Evolutionary conservation across 2,329 filamentous ascomycete genomes (phyloP), one percentile per base, ranked within the genome.

Genomic region (Ilyonectria destructans): DNA sequence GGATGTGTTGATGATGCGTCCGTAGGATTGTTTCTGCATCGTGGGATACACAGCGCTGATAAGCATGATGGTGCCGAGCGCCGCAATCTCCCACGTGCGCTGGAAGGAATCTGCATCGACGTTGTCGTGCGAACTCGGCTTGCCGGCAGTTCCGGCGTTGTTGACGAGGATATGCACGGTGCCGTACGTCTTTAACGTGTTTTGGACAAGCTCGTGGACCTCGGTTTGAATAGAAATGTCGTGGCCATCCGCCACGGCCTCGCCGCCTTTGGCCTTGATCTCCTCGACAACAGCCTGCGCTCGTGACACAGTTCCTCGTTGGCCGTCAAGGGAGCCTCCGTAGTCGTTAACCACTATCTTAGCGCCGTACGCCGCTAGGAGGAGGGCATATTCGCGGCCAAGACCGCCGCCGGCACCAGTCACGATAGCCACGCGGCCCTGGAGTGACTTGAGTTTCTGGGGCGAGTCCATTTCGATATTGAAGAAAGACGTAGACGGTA

Each of bases 331-430:
- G 31, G 58, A 61, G 23, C 64, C 64, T 13, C 64, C 64, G 29
- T 67, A 67, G 35, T 67, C 64, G 37, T 74, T 74, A 26, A 74
- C 63, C 15, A 75, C 67, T 5, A 74, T 69, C 4, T 46, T 12
- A 8, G 72, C 71, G 9, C 72, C 72, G 9, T 62, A 66, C 33
- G 21, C 40, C 6, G 64, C 72, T 13, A 75, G 62, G 3, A 71
- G 49, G 10, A 75, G 51, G 8, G 72, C 72, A 19, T 75, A 72
- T 33, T 74, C 71, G 17, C 72, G 67, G 15, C 74, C 74, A 4
- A 75, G 67, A 6, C 74, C 74, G 17, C 72, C 67, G n/a, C 74
- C 74, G 10, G 74, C 71, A 2, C 74, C 62, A 3, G 62, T 65
- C 5, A 65, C 49, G 31, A 62, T 62, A 2, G 59, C 59, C 26